Conservation (phyloP, 2,329 filamentous ascomycete species). For the Aspergillus melleus region DNA sequence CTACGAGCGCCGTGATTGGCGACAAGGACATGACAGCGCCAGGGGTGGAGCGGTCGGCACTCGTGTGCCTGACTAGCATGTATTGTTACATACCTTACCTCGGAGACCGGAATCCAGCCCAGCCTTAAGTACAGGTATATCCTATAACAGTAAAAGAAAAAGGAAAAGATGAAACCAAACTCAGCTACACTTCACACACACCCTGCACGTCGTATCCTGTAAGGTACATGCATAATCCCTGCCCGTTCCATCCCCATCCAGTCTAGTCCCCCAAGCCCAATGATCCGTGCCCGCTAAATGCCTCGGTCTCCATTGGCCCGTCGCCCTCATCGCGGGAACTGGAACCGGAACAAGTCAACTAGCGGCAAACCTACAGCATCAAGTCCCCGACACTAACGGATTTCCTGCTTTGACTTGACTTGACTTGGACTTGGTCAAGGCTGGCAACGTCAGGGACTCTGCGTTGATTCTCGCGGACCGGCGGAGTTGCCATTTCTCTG, state of each 20-base stretch:
- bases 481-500: too few relatives aligned
- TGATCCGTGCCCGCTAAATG: constrained; percentile 1
- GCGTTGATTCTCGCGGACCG: too few relatives aligned
- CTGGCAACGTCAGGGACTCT: too few relatives aligned
- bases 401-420: neutral
- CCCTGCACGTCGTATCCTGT: too few relatives aligned
- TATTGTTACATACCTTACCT: neutral
- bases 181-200: too few relatives aligned
- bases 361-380: neutral
- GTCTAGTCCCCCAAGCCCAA: too few relatives aligned
- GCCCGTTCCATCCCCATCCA: too few relatives aligned
- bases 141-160: too few relatives aligned
- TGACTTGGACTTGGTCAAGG: neutral
- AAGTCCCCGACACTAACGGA: neutral
- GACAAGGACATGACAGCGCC: constrained; percentile 17
- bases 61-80: constrained; percentile 8
- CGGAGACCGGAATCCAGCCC: too few relatives aligned
- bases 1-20: constrained; percentile 5
- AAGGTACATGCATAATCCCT: too few relatives aligned
- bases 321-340: neutral
- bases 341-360: neutral
- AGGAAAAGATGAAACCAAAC: too few relatives aligned
- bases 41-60: constrained; percentile 14
- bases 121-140: too few relatives aligned
- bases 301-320: neutral